Evolutionary conservation across 2,329 filamentous ascomycete species (phyloP).

Genomic region (Colletotrichum orchidophilum): DNA sequence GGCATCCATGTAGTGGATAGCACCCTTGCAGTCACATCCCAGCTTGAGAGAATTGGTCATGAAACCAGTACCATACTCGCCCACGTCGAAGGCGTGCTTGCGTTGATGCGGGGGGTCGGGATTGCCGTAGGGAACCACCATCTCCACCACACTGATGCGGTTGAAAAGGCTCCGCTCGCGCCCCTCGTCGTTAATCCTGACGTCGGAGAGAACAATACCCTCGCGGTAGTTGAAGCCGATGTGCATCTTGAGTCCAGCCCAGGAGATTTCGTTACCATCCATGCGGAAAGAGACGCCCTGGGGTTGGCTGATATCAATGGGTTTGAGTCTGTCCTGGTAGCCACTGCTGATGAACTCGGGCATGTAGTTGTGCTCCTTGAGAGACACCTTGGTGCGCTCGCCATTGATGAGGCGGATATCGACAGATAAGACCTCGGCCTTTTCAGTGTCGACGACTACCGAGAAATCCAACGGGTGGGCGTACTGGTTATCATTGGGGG

Average conservation of each 20-base stretch:
- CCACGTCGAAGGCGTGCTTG: conserved; percentile 17
- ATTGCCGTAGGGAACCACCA: conserved; percentile 15
- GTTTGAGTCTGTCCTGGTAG: conserved; percentile 68
- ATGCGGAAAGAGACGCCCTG: conserved; percentile 74
- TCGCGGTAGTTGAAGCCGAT: conserved; percentile 60
- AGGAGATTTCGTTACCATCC: conserved; percentile 55
- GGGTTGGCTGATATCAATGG: conserved; percentile 75
- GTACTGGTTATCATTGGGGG: conserved; percentile 66
- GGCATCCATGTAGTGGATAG: conserved; percentile 63
- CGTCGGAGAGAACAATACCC: conserved; percentile 64
- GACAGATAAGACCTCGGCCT: conserved; percentile 55
- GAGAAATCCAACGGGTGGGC: conserved; percentile 52
- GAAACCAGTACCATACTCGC: conserved; percentile 13
- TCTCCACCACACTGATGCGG: conserved; percentile 17
- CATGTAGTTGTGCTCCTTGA: conserved; percentile 60
- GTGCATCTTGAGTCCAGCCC: conserved; percentile 65
- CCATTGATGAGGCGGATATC: conserved; percentile 59
- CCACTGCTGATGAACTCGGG: conserved; percentile 61
- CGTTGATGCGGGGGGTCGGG: conserved; percentile 11
- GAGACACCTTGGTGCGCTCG: conserved; percentile 68
- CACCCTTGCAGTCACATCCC: conserved; percentile 75
- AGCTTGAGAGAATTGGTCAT: conserved; percentile 71
- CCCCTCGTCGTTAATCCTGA: conserved; percentile 49
- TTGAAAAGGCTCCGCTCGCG: conserved; percentile 15
- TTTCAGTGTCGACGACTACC: conserved; percentile 58